A percentile compares a stretch with the other conserved stretches of the same genome.
Conservation (phyloP, 306 rosid genomes). For the Senna siamea region DNA sequence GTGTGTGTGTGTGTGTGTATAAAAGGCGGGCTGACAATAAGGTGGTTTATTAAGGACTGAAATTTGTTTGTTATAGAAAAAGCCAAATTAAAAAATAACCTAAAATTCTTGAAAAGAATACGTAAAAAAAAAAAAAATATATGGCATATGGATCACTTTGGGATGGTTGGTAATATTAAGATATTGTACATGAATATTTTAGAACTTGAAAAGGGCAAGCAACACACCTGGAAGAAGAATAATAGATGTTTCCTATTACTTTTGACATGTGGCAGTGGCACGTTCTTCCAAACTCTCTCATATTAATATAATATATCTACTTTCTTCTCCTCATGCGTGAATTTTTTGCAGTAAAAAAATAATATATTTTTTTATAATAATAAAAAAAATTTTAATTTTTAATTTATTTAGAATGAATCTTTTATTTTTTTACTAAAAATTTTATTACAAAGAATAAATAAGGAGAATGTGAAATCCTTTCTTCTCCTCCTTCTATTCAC, state of each 20-base stretch:
- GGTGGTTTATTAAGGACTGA: constrained; percentile 26
- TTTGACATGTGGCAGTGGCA: constrained; percentile 43
- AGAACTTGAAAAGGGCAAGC: constrained; percentile 40
- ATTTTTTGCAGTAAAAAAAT: too few species aligned
- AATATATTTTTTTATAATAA: too few species aligned
- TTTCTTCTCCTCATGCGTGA: too few species aligned
- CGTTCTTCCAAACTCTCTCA: constrained; percentile 28
- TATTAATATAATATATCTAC: too few species aligned
- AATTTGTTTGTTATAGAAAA: constrained; percentile 22
- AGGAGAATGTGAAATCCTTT: too few species aligned
- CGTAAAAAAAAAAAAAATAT: constrained; percentile 22
- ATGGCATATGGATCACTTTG: constrained; percentile 35
- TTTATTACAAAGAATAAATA: too few species aligned
- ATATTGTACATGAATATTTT: constrained; percentile 42
- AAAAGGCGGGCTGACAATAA: constrained; percentile 29
- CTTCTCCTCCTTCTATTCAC: neutral
- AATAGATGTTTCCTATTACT: constrained; percentile 42
- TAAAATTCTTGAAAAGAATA: constrained; percentile 28
- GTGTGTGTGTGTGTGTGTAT: too few species aligned
- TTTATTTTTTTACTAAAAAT: too few species aligned
- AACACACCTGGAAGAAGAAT: constrained; percentile 27
- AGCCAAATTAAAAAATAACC: constrained; percentile 22
- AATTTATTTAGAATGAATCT: too few species aligned
- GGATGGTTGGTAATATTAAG: constrained; percentile 41
- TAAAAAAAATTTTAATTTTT: too few species aligned